phyloP scores from a whole-genome alignment of 257 asterid genomes.

The Fraxinus excelsior region DNA sequence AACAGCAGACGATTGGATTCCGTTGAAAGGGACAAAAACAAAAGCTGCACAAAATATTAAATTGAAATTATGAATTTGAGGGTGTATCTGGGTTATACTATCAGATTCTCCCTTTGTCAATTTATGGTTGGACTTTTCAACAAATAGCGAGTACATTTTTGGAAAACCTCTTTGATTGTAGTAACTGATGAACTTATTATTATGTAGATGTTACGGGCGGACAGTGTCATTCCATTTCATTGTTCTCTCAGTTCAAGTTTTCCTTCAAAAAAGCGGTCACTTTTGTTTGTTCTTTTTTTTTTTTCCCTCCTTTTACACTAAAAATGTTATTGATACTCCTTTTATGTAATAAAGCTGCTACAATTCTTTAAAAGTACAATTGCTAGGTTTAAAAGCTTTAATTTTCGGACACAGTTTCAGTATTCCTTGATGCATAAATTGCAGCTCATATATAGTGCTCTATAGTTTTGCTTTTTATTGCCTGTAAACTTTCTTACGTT shows the following conservation, averaged over 20 bases:
- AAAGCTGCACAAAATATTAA: background rate
- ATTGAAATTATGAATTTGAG: slow-evolving; percentile 8
- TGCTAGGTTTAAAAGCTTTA: background rate
- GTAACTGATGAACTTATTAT: background rate
- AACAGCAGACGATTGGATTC: background rate
- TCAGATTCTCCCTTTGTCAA: background rate
- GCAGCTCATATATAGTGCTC: background rate
- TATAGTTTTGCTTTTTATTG: background rate
- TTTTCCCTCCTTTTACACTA: background rate
- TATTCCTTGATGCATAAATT: background rate
- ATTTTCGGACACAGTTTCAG: background rate
- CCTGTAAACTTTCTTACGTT: slow-evolving; percentile 8
- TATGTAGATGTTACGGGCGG: background rate
- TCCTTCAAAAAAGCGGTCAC: background rate
- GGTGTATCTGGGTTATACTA: background rate
- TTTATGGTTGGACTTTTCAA: slow-evolving; percentile 8
- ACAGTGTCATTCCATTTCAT: background rate
- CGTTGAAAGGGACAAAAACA: background rate
- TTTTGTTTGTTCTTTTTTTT: background rate
- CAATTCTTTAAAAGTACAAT: background rate
- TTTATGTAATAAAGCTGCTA: background rate
- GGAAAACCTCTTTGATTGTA: background rate
- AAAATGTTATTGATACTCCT: background rate
- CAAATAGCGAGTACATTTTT: background rate
- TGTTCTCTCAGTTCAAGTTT: background rate